Base-by-base conservation (phyloP, 2,329 filamentous ascomycete species). In the Aspergillus versicolor region DNA sequence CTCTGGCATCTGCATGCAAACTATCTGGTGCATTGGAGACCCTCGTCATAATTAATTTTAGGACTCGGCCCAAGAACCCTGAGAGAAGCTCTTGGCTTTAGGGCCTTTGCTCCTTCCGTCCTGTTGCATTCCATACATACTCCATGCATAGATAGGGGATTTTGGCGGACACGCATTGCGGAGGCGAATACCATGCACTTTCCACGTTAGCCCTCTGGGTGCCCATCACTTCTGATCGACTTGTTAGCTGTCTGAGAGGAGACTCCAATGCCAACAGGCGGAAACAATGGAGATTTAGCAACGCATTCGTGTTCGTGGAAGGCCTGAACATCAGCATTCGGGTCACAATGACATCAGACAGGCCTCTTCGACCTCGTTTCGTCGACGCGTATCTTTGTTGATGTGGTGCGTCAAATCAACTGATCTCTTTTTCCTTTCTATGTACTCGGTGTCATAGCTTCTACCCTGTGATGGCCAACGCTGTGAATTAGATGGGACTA, bases 41-140 rank as follows among this genome's bases (percentile, higher is more conserved):
- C n/a, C 22, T 32, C 32, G 13, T 30, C 12, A 41, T 30, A 30
- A 30, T 41, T 41, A 48, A 24, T 53, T 32, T 53, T 45, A 45
- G 21, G 22, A 13, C 30, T 22, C 24, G 21, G 41, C 32, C 32
- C 4, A 45, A 45, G 41, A 30, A 13, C 13, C 52, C 47, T 47
- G 53, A 54, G 46, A 46, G 45, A 51, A n/a, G 12, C 37, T 50
- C 47, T 42, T 49, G 54, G 32, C 32, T 45, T 37, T 7, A 49
- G 7, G 19, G 37, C 47, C 34, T 22, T 21, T 44, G 34, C 19
- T 52, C 15, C 30, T 52, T 45, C 32, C 5, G 11, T 45, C 13
- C 42, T 47, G 48, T 41, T 24, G 42, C 42, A 30, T 46, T 34
- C 6, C 32, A 47, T 43, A 21, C 27, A 37, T 52, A 34, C 49